These are phyloP conservation scores for Cryphonectria parasitica DNA, from an alignment of 2,329 filamentous ascomycete species.

Conservation along the genomic window DNA sequence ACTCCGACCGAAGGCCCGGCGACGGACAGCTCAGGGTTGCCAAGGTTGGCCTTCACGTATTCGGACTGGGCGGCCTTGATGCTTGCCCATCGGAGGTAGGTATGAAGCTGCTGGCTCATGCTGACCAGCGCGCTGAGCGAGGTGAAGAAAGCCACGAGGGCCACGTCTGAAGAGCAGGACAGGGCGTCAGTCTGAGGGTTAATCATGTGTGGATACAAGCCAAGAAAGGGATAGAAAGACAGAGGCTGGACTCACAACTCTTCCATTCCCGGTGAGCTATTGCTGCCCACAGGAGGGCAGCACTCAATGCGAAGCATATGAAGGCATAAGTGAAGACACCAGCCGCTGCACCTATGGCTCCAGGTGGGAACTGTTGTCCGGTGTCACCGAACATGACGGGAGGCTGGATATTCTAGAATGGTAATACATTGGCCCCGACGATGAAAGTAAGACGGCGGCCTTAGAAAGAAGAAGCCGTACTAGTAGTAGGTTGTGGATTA, in stretches of 20 bases:
- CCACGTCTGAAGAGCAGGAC: conserved; percentile 40
- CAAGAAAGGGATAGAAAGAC: neutral
- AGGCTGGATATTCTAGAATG: conserved; percentile 7
- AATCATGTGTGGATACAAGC: neutral
- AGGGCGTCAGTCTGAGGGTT: conserved; percentile 19
- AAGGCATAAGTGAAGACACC: conserved; percentile 26
- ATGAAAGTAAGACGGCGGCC: neutral
- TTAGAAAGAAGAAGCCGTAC: conserved; percentile 8
- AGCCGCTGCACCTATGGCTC: conserved; percentile 23
- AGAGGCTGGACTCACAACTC: conserved; percentile 43
- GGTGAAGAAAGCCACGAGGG: conserved; percentile 43
- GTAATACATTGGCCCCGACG: conserved; percentile 18
- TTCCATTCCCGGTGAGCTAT: conserved; percentile 37
- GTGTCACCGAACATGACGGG: conserved; percentile 24
- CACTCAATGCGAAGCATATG: conserved; percentile 23
- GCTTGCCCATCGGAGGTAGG: conserved; percentile 44
- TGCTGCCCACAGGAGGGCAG: conserved; percentile 24
- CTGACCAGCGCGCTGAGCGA: conserved; percentile 43
- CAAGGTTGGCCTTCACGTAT: conserved; percentile 40
- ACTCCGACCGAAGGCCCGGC: conserved; percentile 45
- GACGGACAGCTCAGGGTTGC: conserved; percentile 47
- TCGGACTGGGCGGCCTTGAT: conserved; percentile 46
- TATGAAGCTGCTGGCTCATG: conserved; percentile 48
- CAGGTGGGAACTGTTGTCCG: conserved; percentile 21
- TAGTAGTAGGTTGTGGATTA: neutral